Evolutionary conservation across 2,329 filamentous ascomycete genomes (phyloP).

Genomic region (Alternaria hordeiaustralica): DNA sequence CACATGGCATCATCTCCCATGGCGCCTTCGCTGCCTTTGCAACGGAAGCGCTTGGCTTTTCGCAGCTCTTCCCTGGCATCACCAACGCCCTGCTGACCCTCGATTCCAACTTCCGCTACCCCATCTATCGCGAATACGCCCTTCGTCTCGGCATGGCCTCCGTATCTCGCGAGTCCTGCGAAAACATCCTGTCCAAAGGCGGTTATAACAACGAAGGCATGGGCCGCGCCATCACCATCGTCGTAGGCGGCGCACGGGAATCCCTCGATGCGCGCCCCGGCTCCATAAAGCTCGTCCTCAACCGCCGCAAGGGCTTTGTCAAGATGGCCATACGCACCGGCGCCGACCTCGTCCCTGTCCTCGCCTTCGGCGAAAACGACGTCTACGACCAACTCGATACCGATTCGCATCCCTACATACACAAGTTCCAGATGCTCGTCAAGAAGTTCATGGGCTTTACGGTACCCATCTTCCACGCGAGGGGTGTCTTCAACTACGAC

Average conservation of each 20-base stretch:
- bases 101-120: constrained; percentile 94
- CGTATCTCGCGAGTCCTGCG: constrained; percentile 89
- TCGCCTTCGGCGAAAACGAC: constrained; percentile 95
- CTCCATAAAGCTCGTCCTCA: constrained; percentile 77
- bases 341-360: constrained; percentile 90
- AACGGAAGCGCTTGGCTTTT: constrained; percentile 88
- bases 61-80: constrained; percentile 88
- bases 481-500: constrained; percentile 97
- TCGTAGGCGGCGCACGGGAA: constrained; percentile 90
- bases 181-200: constrained; percentile 83
- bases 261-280: constrained; percentile 87
- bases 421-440: constrained; percentile 80
- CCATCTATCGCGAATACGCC: constrained; percentile 94
- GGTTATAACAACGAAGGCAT: constrained; percentile 80
- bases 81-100: constrained; percentile 92
- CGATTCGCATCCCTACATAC: constrained; percentile 76
- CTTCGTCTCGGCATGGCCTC: constrained; percentile 85
- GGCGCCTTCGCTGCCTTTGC: constrained; percentile 93
- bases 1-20: constrained; percentile 95
- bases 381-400: constrained; percentile 89
- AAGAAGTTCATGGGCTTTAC: constrained; percentile 92
- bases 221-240: constrained; percentile 96
- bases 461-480: constrained; percentile 84
- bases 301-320: constrained; percentile 87
- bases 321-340: constrained; percentile 90